Evolutionary conservation across 352 stramenopile genomes (phyloP).

Genomic region (Phytophthora sojae): DNA sequence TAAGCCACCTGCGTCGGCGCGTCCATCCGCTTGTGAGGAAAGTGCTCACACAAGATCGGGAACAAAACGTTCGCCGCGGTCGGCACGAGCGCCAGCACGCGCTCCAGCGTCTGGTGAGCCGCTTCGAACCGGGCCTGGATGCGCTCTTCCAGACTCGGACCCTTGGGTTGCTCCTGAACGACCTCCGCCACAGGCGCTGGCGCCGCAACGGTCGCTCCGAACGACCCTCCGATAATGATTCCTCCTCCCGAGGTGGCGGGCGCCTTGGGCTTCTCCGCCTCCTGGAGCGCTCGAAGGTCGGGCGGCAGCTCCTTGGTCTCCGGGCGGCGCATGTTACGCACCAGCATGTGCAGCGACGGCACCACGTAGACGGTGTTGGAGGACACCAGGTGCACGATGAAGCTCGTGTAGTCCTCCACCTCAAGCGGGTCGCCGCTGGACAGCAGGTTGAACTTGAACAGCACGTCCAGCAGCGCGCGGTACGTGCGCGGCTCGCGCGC

Average conservation of each 20-base stretch:
- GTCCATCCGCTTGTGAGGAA: constrained; percentile 86
- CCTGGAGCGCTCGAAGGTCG: constrained; percentile 28
- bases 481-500: constrained; percentile 77
- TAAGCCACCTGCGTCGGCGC: constrained; percentile 73
- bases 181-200: constrained; percentile 16
- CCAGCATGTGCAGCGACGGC: constrained; percentile 84
- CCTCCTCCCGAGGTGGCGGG: neutral
- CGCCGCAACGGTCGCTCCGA: constrained; percentile 27
- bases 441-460: constrained; percentile 87
- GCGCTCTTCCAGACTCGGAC: constrained; percentile 49
- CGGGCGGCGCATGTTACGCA: constrained; percentile 73
- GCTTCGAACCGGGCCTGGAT: constrained; percentile 67
- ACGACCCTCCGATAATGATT: constrained; percentile 60
- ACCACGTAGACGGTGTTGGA: constrained; percentile 87
- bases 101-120: constrained; percentile 69
- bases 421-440: constrained; percentile 50
- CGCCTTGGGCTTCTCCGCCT: constrained; percentile 14
- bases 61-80: constrained; percentile 84
- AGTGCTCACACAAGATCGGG: constrained; percentile 77
- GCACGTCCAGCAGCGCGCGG: constrained; percentile 72
- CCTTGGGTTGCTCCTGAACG: constrained; percentile 12
- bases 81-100: constrained; percentile 74
- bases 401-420: constrained; percentile 73
- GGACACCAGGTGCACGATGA: constrained; percentile 83
- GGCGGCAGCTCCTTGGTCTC: constrained; percentile 55